Evolutionary conservation across 805 yeast genomes (phyloP), one percentile per base, ranked within the genome.

Genomic region (Saccharomyces eubayanus): DNA sequence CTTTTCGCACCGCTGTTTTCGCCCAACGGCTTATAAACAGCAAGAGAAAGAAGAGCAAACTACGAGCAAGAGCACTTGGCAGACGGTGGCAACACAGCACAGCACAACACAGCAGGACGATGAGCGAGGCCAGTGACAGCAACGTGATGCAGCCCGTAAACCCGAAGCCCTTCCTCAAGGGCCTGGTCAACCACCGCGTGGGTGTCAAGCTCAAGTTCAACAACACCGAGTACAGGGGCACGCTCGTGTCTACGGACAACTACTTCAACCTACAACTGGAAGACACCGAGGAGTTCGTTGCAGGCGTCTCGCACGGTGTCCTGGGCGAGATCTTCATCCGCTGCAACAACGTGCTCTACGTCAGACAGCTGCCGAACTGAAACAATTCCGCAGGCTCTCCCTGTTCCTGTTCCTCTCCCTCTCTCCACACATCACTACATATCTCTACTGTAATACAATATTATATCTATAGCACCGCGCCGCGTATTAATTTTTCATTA

Each of bases 141-240:
- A 36, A 16, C 24, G 43, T 21, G 43, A 36, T 36, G 43, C 43
- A 36, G 43, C 94, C 96, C 16, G 75, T 85, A 24, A 89, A 89
- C 63, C 97, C 97, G 14, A 90, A 87, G 66, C 96, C 96, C n/a
- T 94, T 84, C 61, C 75, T 94, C 48, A 84, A 84, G 57, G 84
- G 87, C 27, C 79, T 94, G 47, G 76, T 86, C n/a, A 83, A 85
- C 53, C 77, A 84, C 55, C 76, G 73, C 31, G 90, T 92, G 11
- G 72, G 83, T 11, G 92, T 94, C 21, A 81, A 90, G 54, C 77
- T 94, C 57, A 94, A 94, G 67, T 94, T 96, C 85, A 92, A 90
- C 64, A 80, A 80, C 59, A 87, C 96, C 10, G 96, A 90, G 68
- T 94, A 94, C 70, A 79, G 74, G 55, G 99, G 99, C 0, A 78